These are phyloP conservation scores for Orbilia ellipsospora DNA, from an alignment of 2,329 filamentous ascomycete species.

Conservation along the genomic window DNA sequence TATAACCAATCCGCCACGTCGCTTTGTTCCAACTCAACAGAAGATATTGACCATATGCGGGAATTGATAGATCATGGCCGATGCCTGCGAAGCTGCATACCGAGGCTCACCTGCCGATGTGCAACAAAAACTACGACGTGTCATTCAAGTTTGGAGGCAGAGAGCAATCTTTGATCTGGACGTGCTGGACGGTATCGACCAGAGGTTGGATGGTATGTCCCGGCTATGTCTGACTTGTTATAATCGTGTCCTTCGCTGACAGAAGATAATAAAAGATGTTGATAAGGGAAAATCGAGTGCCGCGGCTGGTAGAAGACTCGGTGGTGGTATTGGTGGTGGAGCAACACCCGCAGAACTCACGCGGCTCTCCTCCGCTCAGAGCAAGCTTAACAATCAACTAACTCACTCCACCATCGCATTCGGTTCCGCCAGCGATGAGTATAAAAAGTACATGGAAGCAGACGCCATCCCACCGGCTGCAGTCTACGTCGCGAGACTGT, in stretches of 20 bases:
- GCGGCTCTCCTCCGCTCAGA: conserved; percentile 78
- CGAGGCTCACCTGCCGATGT: conserved; percentile 87
- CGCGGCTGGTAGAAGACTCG: conserved; percentile 68
- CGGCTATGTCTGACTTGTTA: neutral
- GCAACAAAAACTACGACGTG: conserved; percentile 85
- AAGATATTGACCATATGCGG: neutral
- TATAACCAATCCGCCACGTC: conserved; percentile 59
- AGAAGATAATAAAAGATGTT: conserved; percentile 66
- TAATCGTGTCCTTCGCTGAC: neutral
- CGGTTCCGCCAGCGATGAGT: conserved; percentile 80
- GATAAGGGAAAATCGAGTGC: conserved; percentile 69
- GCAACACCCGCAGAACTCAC: conserved; percentile 79
- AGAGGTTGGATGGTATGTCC: conserved; percentile 77
- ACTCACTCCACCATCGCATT: conserved; percentile 74
- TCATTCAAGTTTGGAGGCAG: conserved; percentile 94
- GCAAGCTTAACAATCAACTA: conserved; percentile 77
- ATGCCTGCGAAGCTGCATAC: conserved; percentile 90
- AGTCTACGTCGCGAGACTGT: conserved; percentile 89
- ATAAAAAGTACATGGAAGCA: conserved; percentile 82
- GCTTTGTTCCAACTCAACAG: too few relatives aligned
- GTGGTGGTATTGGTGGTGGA: conserved; percentile 66
- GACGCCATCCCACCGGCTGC: conserved; percentile 80
- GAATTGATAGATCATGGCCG: conserved; percentile 75
- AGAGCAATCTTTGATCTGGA: conserved; percentile 82
- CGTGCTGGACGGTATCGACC: conserved; percentile 83